phyloP scores from a whole-genome alignment of 2,329 filamentous ascomycete species.

The Colletotrichum theobromicola region DNA sequence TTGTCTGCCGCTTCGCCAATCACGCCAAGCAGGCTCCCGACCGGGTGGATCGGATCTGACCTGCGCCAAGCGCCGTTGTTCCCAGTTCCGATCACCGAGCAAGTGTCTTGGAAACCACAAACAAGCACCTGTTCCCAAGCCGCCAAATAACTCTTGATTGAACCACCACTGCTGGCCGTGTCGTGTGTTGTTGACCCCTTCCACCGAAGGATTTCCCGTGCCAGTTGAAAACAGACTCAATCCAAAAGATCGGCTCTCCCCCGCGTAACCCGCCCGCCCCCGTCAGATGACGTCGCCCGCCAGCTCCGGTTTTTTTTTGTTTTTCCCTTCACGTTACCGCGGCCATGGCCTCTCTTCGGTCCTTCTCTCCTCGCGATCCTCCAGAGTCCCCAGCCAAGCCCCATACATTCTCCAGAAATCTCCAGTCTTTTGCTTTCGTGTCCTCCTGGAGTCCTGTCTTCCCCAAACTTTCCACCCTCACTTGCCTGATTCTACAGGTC shows the following conservation, averaged over 20 bases:
- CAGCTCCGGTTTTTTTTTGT: background rate
- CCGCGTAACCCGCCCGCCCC: background rate
- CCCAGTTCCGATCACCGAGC: background rate
- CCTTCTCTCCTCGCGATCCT: slow-evolving; percentile 9
- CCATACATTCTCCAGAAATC: slow-evolving; percentile 20
- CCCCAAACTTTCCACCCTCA: background rate
- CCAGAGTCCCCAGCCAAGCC: slow-evolving; percentile 10
- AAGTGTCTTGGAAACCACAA: background rate
- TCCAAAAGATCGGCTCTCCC: background rate
- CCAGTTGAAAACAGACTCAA: background rate
- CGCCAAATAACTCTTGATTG: slow-evolving; percentile 7
- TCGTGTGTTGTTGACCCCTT: background rate
- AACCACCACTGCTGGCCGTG: background rate
- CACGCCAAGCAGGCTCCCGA: slow-evolving; percentile 11
- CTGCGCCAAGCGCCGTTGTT: background rate
- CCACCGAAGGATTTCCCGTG: background rate
- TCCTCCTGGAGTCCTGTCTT: background rate
- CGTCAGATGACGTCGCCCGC: slow-evolving; percentile 8
- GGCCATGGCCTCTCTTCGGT: slow-evolving; percentile 12
- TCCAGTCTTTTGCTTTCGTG: slow-evolving; percentile 1
- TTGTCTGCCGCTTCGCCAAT: background rate
- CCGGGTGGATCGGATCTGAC: slow-evolving; percentile 14
- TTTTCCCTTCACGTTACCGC: background rate
- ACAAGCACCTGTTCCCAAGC: slow-evolving; percentile 5
- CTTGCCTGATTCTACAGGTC: slow-evolving; percentile 10